Base-by-base conservation (phyloP, 352 stramenopile genomes). In the Phytophthora uliginosa region DNA sequence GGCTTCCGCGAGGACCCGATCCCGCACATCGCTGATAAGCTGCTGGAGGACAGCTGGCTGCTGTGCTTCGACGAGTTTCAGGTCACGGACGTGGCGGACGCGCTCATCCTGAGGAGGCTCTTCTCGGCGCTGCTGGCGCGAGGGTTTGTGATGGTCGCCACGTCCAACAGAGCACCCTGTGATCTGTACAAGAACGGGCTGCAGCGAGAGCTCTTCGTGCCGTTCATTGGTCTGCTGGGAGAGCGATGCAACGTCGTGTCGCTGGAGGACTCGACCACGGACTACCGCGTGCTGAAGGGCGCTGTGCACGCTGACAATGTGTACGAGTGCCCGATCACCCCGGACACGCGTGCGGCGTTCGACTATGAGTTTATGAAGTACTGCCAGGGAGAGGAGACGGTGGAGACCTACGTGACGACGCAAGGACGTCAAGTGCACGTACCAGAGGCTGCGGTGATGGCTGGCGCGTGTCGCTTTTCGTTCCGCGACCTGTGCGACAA, bases 41-140 rank as follows among this genome's bases (percentile, higher is more conserved):
- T 99, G 8, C 78, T 98, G 33, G 33, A 82, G 47, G 87, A 95
- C 66, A 91, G 90, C 31, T 97, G 93, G 69, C 70, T 99, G 33
- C 80, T 99, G 7, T 99, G 96, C 84, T 98, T 99, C 74, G 98
- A 99, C 78, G 98, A 99, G 86, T 99, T 99, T 66, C 97, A 99
- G 83, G 94, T 98, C 36, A 99, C 95, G 5, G 98, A 99, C 77
- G 94, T 99, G 53, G 97, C 95, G 0, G 97, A 99, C 81, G 98
- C 98, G 45, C 75, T 99, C 45, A 99, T 99, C 59, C 76, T 99
- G 45, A 82, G 84, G 4, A 88, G 96, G 51, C 78, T 99, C 7
- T 99, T 99, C 76, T 89, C 85, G 12, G 86, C 90, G 8, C 67
- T 99, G n/a, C 97, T 98, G 28, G 79, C 83, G 13, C 69, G 84